Percentiles rank a stretch among this genome's conserved stretches.
phyloP scores from a whole-genome alignment of 2,329 filamentous ascomycete genomes.

The Curvularia sp. region DNA sequence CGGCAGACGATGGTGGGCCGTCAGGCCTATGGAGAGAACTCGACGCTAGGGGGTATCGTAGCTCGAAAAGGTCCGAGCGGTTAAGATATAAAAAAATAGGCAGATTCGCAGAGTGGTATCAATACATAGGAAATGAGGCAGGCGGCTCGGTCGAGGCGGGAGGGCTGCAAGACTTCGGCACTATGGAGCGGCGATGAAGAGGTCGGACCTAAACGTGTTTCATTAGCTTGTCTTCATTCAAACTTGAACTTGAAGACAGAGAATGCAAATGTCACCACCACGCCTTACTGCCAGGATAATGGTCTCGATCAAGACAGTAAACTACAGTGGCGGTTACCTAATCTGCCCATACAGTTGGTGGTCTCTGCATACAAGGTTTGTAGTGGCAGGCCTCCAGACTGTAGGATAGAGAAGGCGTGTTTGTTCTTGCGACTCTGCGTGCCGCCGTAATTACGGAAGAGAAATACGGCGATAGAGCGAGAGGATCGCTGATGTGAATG shows the following conservation, averaged over 20 bases:
- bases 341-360: neutral
- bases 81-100: neutral
- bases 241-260: neutral
- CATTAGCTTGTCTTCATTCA: neutral
- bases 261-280: neutral
- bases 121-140: neutral
- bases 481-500: neutral
- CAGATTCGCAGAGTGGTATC: neutral
- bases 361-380: neutral
- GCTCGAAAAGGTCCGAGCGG: neutral
- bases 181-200: neutral
- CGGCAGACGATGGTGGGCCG: neutral
- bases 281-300: neutral
- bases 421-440: conserved; percentile 6
- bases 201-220: neutral
- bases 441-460: neutral
- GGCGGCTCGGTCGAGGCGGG: neutral
- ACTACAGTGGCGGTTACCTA: neutral
- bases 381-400: neutral
- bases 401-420: conserved; percentile 4
- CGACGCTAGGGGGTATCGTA: neutral
- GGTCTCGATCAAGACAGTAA: neutral
- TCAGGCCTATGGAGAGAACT: neutral
- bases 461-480: neutral
- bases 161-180: neutral